Conservation (phyloP, 345 rosid species). For the Eucalyptus decipiens region DNA sequence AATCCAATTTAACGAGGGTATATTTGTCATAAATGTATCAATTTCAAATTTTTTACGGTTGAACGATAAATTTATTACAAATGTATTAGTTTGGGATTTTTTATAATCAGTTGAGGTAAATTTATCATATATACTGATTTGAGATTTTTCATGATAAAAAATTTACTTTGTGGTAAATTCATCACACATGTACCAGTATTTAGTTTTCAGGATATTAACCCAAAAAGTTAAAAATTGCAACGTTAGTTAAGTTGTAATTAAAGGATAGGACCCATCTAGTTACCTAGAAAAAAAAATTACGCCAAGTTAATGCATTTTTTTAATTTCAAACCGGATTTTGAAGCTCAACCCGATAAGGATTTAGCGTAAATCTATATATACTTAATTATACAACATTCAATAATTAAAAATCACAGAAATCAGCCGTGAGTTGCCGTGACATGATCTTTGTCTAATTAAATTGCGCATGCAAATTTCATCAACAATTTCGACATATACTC, state of each 20-base stretch:
- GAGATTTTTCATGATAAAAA: rapidly evolving
- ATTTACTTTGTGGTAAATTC: too few species aligned
- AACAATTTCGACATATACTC: background rate
- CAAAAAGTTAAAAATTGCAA: too few species aligned
- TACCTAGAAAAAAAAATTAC: background rate
- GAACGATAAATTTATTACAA: too few species aligned
- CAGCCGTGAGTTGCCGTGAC: background rate
- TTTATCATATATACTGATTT: rapidly evolving
- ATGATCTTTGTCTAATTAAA: background rate
- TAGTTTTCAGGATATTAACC: rapidly evolving
- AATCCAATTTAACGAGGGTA: rapidly evolving
- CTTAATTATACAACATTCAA: background rate
- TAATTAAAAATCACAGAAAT: background rate
- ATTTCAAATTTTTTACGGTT: rapidly evolving
- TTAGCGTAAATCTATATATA: background rate
- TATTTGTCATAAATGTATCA: too few species aligned
- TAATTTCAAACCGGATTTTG: background rate
- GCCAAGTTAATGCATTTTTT: background rate
- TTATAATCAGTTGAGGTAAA: rapidly evolving
- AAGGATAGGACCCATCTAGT: background rate
- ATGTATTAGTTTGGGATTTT: rapidly evolving
- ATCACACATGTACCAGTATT: rapidly evolving
- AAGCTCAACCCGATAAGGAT: too few species aligned
- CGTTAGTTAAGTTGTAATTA: background rate
- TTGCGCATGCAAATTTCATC: background rate